Conservation (phyloP, 345 rosid species). For the Physaria fendleri region DNA sequence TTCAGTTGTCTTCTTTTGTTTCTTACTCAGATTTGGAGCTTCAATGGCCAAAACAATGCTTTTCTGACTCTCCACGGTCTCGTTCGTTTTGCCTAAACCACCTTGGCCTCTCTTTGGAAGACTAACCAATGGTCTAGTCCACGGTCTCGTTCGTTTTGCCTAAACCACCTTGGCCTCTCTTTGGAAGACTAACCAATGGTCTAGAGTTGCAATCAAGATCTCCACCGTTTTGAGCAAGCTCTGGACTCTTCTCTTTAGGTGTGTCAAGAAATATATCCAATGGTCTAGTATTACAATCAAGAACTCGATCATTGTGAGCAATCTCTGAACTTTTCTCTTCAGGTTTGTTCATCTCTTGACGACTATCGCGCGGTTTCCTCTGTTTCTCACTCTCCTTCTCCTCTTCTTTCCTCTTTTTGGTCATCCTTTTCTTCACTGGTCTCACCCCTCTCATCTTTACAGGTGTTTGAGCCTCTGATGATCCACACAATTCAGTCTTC, state of each 20-base stretch:
- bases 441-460: slow-evolving; percentile 5
- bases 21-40: slow-evolving; percentile 13
- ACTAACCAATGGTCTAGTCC: background rate
- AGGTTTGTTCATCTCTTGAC: background rate
- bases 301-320: background rate
- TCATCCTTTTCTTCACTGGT: background rate
- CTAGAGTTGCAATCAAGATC: background rate
- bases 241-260: background rate
- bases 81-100: slow-evolving; percentile 2
- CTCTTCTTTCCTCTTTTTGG: slow-evolving; percentile 8
- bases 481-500: slow-evolving; percentile 15
- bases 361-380: background rate
- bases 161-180: background rate
- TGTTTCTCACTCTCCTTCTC: slow-evolving; percentile 5
- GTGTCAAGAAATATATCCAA: background rate
- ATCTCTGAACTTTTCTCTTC: background rate
- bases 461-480: slow-evolving; percentile 9
- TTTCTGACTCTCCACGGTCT: background rate
- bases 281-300: background rate
- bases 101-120: background rate
- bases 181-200: background rate
- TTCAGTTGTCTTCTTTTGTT: slow-evolving; percentile 12
- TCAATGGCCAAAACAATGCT: slow-evolving; percentile 24
- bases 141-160: too few relatives aligned
- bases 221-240: background rate